Base-by-base conservation (phyloP, 1,139 yeast genomes). In the Kodamaea sp. region DNA sequence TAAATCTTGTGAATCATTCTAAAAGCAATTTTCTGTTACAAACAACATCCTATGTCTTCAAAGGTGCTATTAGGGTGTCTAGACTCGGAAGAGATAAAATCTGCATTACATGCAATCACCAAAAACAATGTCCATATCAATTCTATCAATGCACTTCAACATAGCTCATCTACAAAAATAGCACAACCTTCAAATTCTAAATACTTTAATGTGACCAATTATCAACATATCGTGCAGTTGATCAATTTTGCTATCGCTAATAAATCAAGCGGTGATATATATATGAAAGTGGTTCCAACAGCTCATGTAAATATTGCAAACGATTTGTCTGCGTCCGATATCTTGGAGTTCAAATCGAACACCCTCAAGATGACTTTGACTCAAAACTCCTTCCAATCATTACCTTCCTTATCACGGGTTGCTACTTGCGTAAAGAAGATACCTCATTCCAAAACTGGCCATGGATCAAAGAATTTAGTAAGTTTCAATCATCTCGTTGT, bases 371-470 rank as follows among this genome's bases (percentile, higher is more conserved):
- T 49, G 31, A 24, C 24, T 4, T 38, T 54, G 22, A 45, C 45
- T 7, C 43, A 48, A 24, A 26, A 40, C 7, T 40, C 54, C 5
- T 47, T 27, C 38, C 49, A 43, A 22, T 32, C 43, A 7, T 37
- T 46, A 8, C 59, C 60, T 9, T 41, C 43, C 24, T 26, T 55
- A 20, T 28, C 43, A 7, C 38, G 38, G 6, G 11, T 39, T 3
- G 46, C 47, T 10, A 32, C 40, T 8, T 42, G 44, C 5, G 40
- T 48, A 3, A 48, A 44, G 35, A 49, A 45, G 28, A 31, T 54
- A 11, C 37, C 47, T 5, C 48, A 45, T 7, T 41, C 52, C 8
- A 57, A 56, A 32, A 38, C 37, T 22, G 62, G 62, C 11, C 62
- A 57, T 36, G 62, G 62, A 0, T 41, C 59, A 2, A 39, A 45